Percentiles rank a stretch among this genome's conserved stretches.
Evolutionary conservation across 495 filamentous ascomycete species (phyloP).

Genomic region (Daldinia decipiens): DNA sequence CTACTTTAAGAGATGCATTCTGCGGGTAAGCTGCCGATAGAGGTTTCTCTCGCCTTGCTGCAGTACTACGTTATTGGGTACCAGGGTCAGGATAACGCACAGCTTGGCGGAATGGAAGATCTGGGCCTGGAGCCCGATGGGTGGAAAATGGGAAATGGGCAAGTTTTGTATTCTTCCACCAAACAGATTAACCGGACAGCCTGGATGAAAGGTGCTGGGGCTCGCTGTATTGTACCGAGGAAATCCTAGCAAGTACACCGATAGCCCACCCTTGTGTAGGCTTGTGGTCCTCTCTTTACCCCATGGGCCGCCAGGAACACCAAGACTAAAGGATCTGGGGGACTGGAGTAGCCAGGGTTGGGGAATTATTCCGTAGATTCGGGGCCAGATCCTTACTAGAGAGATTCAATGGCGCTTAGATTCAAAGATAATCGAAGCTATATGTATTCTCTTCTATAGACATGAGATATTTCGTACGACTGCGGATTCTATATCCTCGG

Average conservation of each 20-base stretch:
- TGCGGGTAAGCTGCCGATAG: constrained; percentile 34
- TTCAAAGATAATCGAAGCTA: not conserved
- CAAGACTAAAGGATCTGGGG: constrained; percentile 29
- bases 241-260: constrained; percentile 1
- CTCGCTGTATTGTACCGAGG: constrained; percentile 24
- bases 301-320: constrained; percentile 29
- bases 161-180: constrained; percentile 44
- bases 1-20: constrained; percentile 35
- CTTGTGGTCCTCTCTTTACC: constrained; percentile 25
- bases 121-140: constrained; percentile 28
- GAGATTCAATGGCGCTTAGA: not conserved
- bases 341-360: constrained; percentile 34
- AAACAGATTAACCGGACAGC: constrained; percentile 30
- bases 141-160: constrained; percentile 33
- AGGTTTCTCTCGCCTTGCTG: constrained; percentile 33
- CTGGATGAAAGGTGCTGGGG: constrained; percentile 28
- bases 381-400: constrained; percentile 3
- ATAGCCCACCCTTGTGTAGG: constrained; percentile 9
- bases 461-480: not conserved
- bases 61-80: constrained; percentile 37
- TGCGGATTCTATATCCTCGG: not conserved
- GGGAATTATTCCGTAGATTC: constrained; percentile 33
- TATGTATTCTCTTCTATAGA: not conserved
- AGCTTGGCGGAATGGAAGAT: constrained; percentile 26
- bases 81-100: constrained; percentile 20